A percentile compares a stretch with the other conserved stretches of the same genome.
phyloP scores from a whole-genome alignment of 768 basidiomycete genomes.

The Auriculariales sp. region DNA sequence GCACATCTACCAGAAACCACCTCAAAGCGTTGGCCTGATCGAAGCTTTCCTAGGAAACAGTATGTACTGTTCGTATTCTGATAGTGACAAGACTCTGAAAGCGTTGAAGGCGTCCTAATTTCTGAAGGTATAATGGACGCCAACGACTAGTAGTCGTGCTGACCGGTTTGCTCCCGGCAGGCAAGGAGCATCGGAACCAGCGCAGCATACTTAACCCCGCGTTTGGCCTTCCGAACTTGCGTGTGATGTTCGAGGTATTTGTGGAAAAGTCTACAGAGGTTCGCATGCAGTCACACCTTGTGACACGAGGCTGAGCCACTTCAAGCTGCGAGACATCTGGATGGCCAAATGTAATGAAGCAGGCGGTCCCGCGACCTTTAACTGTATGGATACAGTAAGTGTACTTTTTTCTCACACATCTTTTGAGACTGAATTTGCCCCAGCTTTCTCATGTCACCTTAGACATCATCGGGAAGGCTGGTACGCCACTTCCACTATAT shows the following conservation, averaged over 20 bases:
- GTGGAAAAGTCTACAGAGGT: slow-evolving; percentile 40
- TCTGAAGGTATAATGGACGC: neutral
- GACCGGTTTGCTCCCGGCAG: neutral
- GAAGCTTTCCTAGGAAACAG: neutral
- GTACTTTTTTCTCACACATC: too few species aligned
- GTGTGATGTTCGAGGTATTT: slow-evolving; percentile 34
- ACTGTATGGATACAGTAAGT: slow-evolving; percentile 7
- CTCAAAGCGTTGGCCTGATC: too few species aligned
- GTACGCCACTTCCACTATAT: neutral
- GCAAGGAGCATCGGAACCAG: neutral
- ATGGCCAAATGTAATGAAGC: neutral
- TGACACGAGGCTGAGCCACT: neutral
- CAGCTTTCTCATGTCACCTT: neutral
- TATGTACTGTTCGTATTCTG: neutral
- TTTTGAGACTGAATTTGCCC: too few species aligned
- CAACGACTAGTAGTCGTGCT: neutral
- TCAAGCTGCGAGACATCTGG: slow-evolving; percentile 13
- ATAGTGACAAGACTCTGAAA: neutral
- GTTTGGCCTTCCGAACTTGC: neutral
- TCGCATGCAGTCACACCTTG: neutral
- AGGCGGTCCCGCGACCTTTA: neutral
- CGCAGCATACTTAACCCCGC: neutral
- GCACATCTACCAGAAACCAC: neutral
- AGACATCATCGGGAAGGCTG: slow-evolving; percentile 13
- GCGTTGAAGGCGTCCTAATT: neutral